Conservation (phyloP, 1,284 basidiomycete genomes). For the Cutaneotrichosporon arboriforme region DNA sequence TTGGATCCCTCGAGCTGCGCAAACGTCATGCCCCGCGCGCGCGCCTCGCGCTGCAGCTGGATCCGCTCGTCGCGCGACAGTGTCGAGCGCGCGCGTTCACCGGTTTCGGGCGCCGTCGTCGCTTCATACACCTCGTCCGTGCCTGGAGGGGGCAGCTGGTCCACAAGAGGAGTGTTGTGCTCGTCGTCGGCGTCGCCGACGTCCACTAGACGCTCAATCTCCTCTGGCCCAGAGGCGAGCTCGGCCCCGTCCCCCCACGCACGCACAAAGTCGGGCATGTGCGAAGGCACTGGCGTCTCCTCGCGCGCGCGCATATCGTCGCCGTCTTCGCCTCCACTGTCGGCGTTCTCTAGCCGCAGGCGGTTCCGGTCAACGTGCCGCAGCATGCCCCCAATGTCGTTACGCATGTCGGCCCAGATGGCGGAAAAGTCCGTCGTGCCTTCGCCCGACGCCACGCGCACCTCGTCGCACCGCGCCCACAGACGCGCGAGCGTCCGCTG, state of each 20-base stretch:
- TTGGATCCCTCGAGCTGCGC: constrained; percentile 15
- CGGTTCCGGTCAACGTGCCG: constrained; percentile 17
- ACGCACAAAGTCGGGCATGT: constrained; percentile 25
- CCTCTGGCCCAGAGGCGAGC: constrained; percentile 2
- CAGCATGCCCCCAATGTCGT: constrained; percentile 17
- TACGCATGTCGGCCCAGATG: constrained; percentile 15
- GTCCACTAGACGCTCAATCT: constrained; percentile 9
- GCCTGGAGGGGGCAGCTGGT: constrained; percentile 28
- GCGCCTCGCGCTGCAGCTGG: constrained; percentile 25
- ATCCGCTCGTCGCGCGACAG: constrained; percentile 37
- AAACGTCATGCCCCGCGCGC: constrained; percentile 27
- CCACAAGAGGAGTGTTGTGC: not conserved
- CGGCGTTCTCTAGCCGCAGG: constrained; percentile 1
- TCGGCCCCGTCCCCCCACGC: constrained; percentile 20
- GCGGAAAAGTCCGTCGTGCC: constrained; percentile 2
- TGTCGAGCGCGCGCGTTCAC: constrained; percentile 4
- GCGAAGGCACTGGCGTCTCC: not conserved
- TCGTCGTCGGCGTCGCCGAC: constrained; percentile 5
- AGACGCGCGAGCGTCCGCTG: constrained; percentile 16
- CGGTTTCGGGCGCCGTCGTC: not conserved
- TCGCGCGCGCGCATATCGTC: constrained; percentile 1
- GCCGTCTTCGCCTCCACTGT: no score
- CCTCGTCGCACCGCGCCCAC: constrained; percentile 14
- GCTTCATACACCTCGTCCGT: constrained; percentile 34
- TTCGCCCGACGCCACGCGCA: constrained; percentile 3